Conservation (phyloP, 1,284 basidiomycete species). For the Athelia psychrophila region DNA sequence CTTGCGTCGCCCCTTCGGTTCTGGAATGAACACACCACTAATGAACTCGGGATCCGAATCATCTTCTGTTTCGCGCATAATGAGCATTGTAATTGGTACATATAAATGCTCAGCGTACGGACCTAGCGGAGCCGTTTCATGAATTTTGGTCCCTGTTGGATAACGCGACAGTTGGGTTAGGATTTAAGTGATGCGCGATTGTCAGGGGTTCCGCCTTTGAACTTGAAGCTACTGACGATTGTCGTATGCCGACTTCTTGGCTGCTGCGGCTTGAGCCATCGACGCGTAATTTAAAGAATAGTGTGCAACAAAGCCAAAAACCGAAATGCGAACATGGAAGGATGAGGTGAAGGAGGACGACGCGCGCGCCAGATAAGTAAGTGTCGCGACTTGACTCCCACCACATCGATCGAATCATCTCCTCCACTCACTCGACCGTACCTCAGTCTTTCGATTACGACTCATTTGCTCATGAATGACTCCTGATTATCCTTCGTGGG, state of each 20-base stretch:
- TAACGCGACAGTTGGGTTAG: conserved; percentile 1
- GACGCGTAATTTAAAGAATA: no score
- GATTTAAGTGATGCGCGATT: not conserved
- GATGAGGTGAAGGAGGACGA: no score
- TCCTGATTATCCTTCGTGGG: no score
- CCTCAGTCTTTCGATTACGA: no score
- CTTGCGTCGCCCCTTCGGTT: conserved; percentile 27
- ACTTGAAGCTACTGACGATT: conserved; percentile 17
- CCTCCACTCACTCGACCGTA: no score
- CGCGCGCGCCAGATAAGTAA: no score
- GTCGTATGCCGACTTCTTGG: conserved; percentile 20
- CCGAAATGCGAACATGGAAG: no score
- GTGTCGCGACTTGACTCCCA: no score
- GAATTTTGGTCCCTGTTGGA: not conserved
- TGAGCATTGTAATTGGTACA: not conserved
- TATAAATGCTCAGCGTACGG: not conserved
- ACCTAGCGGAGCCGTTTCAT: conserved; percentile 26
- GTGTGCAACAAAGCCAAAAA: no score
- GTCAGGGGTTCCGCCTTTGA: no score
- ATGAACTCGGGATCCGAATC: conserved; percentile 61
- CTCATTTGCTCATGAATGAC: no score
- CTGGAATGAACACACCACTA: conserved; percentile 37
- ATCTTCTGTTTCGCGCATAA: conserved; percentile 15
- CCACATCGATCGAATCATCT: no score
- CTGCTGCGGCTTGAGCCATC: conserved; percentile 8